Evolutionary conservation across 768 basidiomycete genomes (phyloP).

Genomic region (Lactarius trivialis): DNA sequence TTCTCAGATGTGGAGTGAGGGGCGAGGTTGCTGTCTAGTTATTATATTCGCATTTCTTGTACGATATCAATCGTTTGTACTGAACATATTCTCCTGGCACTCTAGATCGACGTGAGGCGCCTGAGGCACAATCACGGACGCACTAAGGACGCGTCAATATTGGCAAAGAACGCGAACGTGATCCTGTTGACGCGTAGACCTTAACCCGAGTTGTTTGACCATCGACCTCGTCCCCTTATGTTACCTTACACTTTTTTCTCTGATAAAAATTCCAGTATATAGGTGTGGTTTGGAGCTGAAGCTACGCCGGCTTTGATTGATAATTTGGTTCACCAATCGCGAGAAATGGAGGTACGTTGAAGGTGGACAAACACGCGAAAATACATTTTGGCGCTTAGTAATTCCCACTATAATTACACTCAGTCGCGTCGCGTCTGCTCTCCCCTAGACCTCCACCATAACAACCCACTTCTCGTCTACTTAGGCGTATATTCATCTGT

Average conservation of each 20-base stretch:
- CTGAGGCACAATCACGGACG: neutral
- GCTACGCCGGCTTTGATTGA: neutral
- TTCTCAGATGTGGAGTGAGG: slow-evolving; percentile 36
- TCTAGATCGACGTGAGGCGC: neutral
- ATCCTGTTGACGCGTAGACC: slow-evolving; percentile 17
- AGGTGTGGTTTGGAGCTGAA: neutral
- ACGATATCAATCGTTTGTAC: neutral
- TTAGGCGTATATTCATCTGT: neutral
- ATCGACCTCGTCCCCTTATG: neutral
- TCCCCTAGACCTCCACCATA: neutral
- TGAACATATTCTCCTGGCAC: neutral
- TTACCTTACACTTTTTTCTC: neutral
- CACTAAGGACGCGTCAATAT: slow-evolving; percentile 13
- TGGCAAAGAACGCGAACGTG: slow-evolving; percentile 16
- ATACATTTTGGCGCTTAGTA: slow-evolving; percentile 18
- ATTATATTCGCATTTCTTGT: neutral
- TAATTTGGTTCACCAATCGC: neutral
- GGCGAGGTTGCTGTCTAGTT: neutral
- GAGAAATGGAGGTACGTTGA: neutral
- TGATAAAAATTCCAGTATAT: neutral
- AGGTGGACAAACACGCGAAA: slow-evolving; percentile 7
- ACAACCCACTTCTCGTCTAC: neutral
- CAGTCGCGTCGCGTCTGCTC: neutral
- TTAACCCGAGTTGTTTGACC: neutral
- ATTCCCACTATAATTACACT: slow-evolving; percentile 4